Evolutionary conservation across 208 protist genomes (phyloP), one percentile per base, ranked within the genome.

Genomic region (Naegleria gruberi): DNA sequence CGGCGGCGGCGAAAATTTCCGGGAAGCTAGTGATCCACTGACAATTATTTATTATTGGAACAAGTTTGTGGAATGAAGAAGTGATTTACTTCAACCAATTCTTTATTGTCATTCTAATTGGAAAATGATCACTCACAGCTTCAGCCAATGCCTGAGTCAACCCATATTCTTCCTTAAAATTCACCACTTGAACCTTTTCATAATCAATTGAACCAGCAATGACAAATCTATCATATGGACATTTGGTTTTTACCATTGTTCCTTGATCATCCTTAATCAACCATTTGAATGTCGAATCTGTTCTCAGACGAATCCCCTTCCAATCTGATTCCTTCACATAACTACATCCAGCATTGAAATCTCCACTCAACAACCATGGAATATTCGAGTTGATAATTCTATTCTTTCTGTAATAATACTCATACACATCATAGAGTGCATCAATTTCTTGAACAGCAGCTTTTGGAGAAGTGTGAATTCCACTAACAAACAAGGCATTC

Each of bases 261-360:
- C 30, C 45, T 26, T 0, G 1, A 40, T 65, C 30, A 37, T 77
- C 30, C 17, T 0, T 37, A 10, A 88, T 65, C 0, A 65, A 65
- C 45, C 45, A 88, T 0, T 34, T 42, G 42, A 88, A 88, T 43
- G 6, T 51, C 0, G 5, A n/a, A 77, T 77, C 65, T 40, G 12
- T 47, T 26, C n/a, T 2, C 10, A 88, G 65, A 40, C 23, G 5
- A 43, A 65, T 88, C 0, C 8, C 0, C 0, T 34, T 42, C 84
- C 43, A 65, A 30, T 40, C 45, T 30, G 7, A 30, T 65, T 7
- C 1, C 30, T 0, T 41, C 7, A 88, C 45, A 65, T 88, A 88
- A 42, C 84, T 88, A 42, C 84, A 47, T 51, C 37, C 84, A 40
- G 84, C 84, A 65, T 88, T 88, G 7, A 88, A 88, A 42, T 88